A percentile compares a stretch with the other conserved stretches of the same genome.
phyloP scores from a whole-genome alignment of 2,329 filamentous ascomycete species.

The Hypoxylon sp. region DNA sequence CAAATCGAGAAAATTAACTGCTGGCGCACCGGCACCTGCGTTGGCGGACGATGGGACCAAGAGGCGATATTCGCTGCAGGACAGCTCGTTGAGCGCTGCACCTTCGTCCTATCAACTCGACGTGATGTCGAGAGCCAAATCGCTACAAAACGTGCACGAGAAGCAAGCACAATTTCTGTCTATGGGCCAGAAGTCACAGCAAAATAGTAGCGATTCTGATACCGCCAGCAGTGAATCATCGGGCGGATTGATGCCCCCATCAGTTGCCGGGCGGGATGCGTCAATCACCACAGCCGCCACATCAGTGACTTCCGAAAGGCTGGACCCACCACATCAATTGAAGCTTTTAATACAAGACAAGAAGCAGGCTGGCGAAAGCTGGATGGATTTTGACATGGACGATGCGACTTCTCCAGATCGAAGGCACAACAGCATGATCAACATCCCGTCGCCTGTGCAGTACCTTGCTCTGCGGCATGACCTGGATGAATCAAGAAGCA shows the following conservation, averaged over 20 bases:
- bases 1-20: slow-evolving; percentile 66
- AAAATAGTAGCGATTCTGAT: slow-evolving; percentile 51
- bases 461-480: slow-evolving; percentile 33
- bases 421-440: slow-evolving; percentile 49
- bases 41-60: slow-evolving; percentile 54
- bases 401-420: slow-evolving; percentile 45
- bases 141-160: slow-evolving; percentile 47
- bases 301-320: slow-evolving; percentile 58
- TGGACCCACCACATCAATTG: slow-evolving; percentile 41
- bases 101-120: slow-evolving; percentile 40
- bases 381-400: slow-evolving; percentile 53
- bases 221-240: slow-evolving; percentile 57
- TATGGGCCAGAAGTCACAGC: slow-evolving; percentile 40
- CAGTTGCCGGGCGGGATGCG: slow-evolving; percentile 55
- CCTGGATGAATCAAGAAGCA: slow-evolving; percentile 41
- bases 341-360: slow-evolving; percentile 44
- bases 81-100: slow-evolving; percentile 41
- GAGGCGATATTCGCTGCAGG: slow-evolving; percentile 49
- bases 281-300: slow-evolving; percentile 61
- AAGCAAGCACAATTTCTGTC: slow-evolving; percentile 49
- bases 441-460: slow-evolving; percentile 41
- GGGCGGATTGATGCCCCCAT: slow-evolving; percentile 54
- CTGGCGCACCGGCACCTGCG: slow-evolving; percentile 62
- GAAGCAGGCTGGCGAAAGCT: slow-evolving; percentile 49
- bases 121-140: slow-evolving; percentile 45